Evolutionary conservation across 1,139 yeast species (phyloP).

Genomic region (Kodamaea plutei): DNA sequence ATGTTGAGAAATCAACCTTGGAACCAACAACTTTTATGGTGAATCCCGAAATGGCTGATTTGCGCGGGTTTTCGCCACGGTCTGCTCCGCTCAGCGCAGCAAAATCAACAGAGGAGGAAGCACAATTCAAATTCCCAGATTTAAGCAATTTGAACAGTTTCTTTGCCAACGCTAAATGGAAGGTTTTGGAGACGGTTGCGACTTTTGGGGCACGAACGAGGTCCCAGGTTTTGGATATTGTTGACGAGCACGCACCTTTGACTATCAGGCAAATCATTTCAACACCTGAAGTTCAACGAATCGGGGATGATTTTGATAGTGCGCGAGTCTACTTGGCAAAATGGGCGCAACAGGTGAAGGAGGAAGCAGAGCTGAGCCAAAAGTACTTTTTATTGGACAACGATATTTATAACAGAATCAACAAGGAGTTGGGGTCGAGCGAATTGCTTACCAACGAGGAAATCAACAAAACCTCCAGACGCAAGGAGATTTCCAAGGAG

Average conservation of each 20-base stretch:
- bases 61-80: constrained; percentile 71
- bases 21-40: constrained; percentile 72
- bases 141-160: constrained; percentile 45
- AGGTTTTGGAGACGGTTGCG: constrained; percentile 78
- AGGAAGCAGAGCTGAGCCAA: constrained; percentile 79
- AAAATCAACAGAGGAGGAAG: constrained; percentile 9
- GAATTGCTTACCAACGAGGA: constrained; percentile 58
- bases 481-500: constrained; percentile 59
- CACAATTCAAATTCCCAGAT: constrained; percentile 31
- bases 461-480: constrained; percentile 55
- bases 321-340: constrained; percentile 90
- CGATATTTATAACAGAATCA: constrained; percentile 54
- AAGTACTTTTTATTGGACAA: constrained; percentile 56
- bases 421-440: constrained; percentile 65
- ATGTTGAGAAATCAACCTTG: constrained; percentile 61
- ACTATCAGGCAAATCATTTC: constrained; percentile 60
- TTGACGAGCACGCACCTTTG: constrained; percentile 64
- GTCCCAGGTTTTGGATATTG: constrained; percentile 52
- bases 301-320: constrained; percentile 89
- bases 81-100: constrained; percentile 24
- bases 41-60: constrained; percentile 77
- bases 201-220: constrained; percentile 70
- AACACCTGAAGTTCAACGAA: constrained; percentile 73
- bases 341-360: constrained; percentile 95
- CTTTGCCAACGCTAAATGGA: constrained; percentile 78